phyloP scores from a whole-genome alignment of 2,329 filamentous ascomycete species.

The Aureobasidium sp. region DNA sequence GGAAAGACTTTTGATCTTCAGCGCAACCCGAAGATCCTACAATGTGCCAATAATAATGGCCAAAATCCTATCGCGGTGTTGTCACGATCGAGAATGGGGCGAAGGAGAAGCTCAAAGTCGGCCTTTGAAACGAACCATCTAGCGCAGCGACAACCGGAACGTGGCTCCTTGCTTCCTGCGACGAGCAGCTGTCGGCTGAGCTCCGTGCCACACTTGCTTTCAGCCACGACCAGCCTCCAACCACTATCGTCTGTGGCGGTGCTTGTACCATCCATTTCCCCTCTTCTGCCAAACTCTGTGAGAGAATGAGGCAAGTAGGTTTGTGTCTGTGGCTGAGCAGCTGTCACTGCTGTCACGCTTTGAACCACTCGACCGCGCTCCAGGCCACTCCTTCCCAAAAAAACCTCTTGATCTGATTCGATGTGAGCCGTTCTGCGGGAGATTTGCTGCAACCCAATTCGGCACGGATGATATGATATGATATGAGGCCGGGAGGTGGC shows the following conservation, averaged over 20 bases:
- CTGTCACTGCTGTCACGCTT: slow-evolving; percentile 1
- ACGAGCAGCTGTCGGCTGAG: not conserved
- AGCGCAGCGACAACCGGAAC: not conserved
- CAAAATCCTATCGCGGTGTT: not conserved
- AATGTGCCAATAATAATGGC: not conserved
- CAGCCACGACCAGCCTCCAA: not conserved
- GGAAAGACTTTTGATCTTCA: not conserved
- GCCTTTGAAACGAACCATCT: not conserved
- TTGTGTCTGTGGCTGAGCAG: slow-evolving; percentile 7
- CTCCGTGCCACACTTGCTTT: not conserved
- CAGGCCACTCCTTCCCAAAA: not conserved
- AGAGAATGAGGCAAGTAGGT: not conserved
- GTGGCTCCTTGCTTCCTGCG: not conserved
- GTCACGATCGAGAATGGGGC: not conserved
- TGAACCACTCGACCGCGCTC: not conserved
- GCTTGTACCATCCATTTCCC: not conserved
- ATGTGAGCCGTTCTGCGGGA: not conserved
- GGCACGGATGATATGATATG: not conserved
- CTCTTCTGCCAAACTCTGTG: not conserved
- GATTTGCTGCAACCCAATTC: slow-evolving; percentile 6
- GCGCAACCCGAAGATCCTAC: not conserved
- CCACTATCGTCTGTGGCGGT: not conserved
- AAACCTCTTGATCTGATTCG: not conserved
- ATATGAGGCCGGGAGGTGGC: not conserved
- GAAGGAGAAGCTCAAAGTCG: not conserved